Percentiles rank a stretch among this genome's conserved stretches.
phyloP scores from a whole-genome alignment of 305 asterid species.

The Plantago rigida region DNA sequence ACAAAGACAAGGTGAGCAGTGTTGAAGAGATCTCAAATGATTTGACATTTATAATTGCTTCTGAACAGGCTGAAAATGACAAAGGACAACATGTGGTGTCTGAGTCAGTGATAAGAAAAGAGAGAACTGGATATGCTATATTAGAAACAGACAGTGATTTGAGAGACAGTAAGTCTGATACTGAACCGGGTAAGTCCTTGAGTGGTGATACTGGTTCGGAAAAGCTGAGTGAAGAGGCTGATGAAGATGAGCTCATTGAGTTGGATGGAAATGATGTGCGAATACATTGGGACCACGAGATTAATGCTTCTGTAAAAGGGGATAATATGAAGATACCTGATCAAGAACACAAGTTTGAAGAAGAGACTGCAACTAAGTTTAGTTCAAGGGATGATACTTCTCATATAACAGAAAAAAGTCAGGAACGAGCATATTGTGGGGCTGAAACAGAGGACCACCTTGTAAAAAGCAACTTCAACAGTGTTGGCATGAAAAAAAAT shows the following conservation, averaged over 20 bases:
- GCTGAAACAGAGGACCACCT: conserved; percentile 25
- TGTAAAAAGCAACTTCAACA: conserved; percentile 32
- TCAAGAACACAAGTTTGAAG: conserved; percentile 24
- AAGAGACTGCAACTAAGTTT: conserved; percentile 24
- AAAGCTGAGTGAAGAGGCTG: conserved; percentile 29
- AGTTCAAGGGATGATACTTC: conserved; percentile 28
- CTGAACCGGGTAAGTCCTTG: conserved; percentile 25
- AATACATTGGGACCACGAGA: conserved; percentile 27
- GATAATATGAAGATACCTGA: conserved; percentile 29
- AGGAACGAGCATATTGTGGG: conserved; percentile 26
- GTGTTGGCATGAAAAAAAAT: conserved; percentile 29
- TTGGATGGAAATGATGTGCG: conserved; percentile 27
- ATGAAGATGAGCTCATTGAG: conserved; percentile 33
- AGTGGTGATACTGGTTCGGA: conserved; percentile 29
- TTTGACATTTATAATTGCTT: conserved; percentile 22
- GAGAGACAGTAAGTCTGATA: conserved; percentile 28
- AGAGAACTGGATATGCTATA: conserved; percentile 29
- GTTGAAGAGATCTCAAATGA: conserved; percentile 30
- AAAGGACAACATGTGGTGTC: conserved; percentile 21
- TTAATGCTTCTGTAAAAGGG: conserved; percentile 26
- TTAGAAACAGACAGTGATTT: conserved; percentile 24
- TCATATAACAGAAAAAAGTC: conserved; percentile 31
- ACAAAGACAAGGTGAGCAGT: conserved; percentile 26
- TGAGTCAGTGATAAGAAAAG: conserved; percentile 28
- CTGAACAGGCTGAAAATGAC: conserved; percentile 23